Percentiles rank a stretch among this genome's conserved stretches.
Conservation (phyloP, 1,284 basidiomycete species). For the Gymnopus androsaceus region DNA sequence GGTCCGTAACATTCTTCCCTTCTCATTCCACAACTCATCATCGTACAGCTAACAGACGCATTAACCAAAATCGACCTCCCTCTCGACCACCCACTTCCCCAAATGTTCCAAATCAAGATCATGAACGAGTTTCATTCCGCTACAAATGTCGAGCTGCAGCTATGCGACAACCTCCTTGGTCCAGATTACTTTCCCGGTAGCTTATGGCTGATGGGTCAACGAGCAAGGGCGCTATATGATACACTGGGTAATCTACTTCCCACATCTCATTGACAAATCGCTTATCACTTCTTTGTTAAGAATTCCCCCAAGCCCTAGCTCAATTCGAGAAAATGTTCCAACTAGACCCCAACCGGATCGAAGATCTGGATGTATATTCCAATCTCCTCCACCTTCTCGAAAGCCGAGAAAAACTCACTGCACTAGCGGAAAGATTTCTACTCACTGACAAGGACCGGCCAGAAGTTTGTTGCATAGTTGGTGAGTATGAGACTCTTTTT, state of each 20-base stretch:
- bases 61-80: conserved; percentile 9
- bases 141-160: conserved; percentile 10
- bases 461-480: conserved; percentile 18
- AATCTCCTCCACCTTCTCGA: conserved; percentile 11
- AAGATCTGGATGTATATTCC: conserved; percentile 15
- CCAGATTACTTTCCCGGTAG: conserved; percentile 11
- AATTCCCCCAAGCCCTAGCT: conserved; percentile 1
- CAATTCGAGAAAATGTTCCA: conserved; percentile 15
- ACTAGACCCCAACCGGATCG: conserved; percentile 14
- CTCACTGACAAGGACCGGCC: conserved; percentile 12
- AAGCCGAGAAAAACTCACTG: conserved; percentile 11
- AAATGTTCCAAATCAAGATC: conserved; percentile 14
- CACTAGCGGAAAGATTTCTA: conserved; percentile 10
- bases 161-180: conserved; percentile 13
- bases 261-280: neutral
- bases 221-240: conserved; percentile 13
- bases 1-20: neutral
- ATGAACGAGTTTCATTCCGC: conserved; percentile 15
- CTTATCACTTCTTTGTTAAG: neutral
- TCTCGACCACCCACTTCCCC: conserved; percentile 13
- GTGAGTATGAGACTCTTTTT: neutral
- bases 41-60: conserved; percentile 8
- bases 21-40: neutral
- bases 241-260: neutral
- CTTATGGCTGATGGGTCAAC: conserved; percentile 19